Base-by-base conservation (phyloP, 2,329 filamentous ascomycete genomes). In the Dothidotthia symphoricarpi region DNA sequence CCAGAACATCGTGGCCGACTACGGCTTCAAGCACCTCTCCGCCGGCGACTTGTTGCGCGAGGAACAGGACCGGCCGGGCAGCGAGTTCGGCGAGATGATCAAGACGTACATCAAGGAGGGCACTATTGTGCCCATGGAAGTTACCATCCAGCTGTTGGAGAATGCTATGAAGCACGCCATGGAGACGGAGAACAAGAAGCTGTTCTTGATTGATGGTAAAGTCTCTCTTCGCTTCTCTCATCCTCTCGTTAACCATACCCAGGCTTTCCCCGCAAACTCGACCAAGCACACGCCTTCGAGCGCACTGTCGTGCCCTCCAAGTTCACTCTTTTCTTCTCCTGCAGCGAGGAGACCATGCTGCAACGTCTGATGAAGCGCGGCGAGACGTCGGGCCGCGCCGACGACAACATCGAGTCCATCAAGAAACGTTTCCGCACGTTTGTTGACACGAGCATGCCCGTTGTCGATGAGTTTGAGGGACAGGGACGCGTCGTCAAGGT, bases 111-210 rank as follows among this genome's bases (percentile, higher is more conserved):
- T 98, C 76, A 87, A 85, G 63, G 85, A 98, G 66, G 93, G 93
- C 43, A 82, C 82, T 56, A 98, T 98, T 68, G 93, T 98, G 49
- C 93, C 93, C n/a, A 95, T 95, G 88, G 91, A 97, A 69, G 89
- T 97, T 34, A 98, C 93, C 4, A 85, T 98, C 43, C 85, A 90
- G 59, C 73, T 98, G 24, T 79, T 98, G 28, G 90, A 96, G 71
- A 95, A 95, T 69, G 88, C 90, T 41, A 97, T 98, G 88, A 77
- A 76, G 39, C 81, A 78, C 7, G 76, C 79, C 10, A 80, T 95
- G 35, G 62, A 75, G 39, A 51, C 28, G 14, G 43, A 47, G 28
- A 51, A 45, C 16, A 83, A 81, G 66, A 78, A 78, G 36, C 82
- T 86, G 58, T 97, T 97, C 75, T 61, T 85, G 49, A 81, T 85